phyloP scores from a whole-genome alignment of 805 yeast species.

The Sugiyamaella americana region DNA sequence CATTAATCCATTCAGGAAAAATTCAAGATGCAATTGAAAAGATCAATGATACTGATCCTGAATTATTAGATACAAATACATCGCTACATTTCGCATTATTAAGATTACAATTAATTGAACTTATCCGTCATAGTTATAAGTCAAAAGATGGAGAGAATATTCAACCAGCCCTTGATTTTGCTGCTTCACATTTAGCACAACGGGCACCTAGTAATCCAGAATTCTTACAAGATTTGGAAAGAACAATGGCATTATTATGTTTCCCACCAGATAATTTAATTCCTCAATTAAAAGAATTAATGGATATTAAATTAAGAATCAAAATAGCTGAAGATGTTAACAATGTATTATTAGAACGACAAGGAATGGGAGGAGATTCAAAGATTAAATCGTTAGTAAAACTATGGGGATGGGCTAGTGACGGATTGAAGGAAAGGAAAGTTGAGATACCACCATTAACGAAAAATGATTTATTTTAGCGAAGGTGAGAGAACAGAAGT shows the following conservation, averaged over 20 bases:
- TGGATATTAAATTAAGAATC: conserved; percentile 54
- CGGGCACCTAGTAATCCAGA: conserved; percentile 48
- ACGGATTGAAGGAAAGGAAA: conserved; percentile 36
- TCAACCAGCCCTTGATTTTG: conserved; percentile 31
- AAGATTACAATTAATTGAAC: conserved; percentile 70
- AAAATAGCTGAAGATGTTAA: conserved; percentile 69
- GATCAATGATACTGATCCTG: conserved; percentile 57
- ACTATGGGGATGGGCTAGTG: conserved; percentile 62
- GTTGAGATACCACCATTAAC: conserved; percentile 34
- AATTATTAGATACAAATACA: conserved; percentile 55
- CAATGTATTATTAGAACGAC: conserved; percentile 46
- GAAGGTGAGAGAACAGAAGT: too few relatives aligned
- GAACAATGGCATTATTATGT: conserved; percentile 74
- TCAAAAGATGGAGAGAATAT: conserved; percentile 21
- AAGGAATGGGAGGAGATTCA: conserved; percentile 32
- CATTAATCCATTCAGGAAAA: conserved; percentile 50
- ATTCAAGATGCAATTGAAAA: conserved; percentile 52
- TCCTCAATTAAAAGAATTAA: conserved; percentile 45
- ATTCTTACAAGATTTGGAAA: conserved; percentile 67
- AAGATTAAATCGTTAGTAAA: conserved; percentile 50
- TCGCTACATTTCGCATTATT: conserved; percentile 66
- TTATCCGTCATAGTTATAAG: conserved; percentile 53
- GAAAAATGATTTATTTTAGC: conserved; percentile 17
- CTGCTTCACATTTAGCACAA: conserved; percentile 42
- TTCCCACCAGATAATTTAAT: conserved; percentile 36